Percentiles rank a stretch among this genome's conserved stretches.
These are phyloP conservation scores for Stylonectria norvegica DNA, from an alignment of 2,329 filamentous ascomycete genomes.

Conservation along the genomic window DNA sequence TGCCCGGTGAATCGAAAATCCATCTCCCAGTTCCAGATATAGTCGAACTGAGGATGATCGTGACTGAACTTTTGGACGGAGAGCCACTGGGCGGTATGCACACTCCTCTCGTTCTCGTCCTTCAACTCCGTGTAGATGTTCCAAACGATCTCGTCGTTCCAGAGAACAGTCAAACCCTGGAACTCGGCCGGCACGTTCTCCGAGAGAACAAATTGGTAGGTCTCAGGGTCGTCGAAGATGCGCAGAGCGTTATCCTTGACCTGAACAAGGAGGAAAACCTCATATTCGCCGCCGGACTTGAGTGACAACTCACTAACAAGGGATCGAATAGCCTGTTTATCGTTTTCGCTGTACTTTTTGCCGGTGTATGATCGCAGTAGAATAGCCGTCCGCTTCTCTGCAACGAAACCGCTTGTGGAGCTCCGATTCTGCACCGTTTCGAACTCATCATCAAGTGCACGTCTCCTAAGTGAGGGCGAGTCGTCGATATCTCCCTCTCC, in stretches of 20 bases:
- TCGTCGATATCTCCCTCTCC: not conserved
- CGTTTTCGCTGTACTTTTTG: slow-evolving; percentile 73
- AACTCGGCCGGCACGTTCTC: slow-evolving; percentile 68
- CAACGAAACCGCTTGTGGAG: slow-evolving; percentile 20
- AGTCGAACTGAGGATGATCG: slow-evolving; percentile 76
- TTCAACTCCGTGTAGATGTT: slow-evolving; percentile 74
- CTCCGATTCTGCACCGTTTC: slow-evolving; percentile 8
- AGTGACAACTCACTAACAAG: slow-evolving; percentile 75
- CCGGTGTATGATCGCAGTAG: slow-evolving; percentile 73
- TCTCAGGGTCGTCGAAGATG: slow-evolving; percentile 57
- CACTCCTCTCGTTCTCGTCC: slow-evolving; percentile 51
- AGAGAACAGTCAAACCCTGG: slow-evolving; percentile 66
- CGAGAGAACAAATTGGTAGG: slow-evolving; percentile 58
- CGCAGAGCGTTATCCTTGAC: slow-evolving; percentile 61
- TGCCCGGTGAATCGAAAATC: slow-evolving; percentile 77
- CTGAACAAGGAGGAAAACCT: slow-evolving; percentile 76
- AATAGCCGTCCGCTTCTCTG: slow-evolving; percentile 63
- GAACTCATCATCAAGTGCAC: slow-evolving; percentile 7
- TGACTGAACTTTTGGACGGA: slow-evolving; percentile 73
- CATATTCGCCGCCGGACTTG: slow-evolving; percentile 74
- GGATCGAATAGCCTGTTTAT: slow-evolving; percentile 73
- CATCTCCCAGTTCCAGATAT: slow-evolving; percentile 85
- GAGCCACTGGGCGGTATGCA: slow-evolving; percentile 65
- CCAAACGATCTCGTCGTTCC: slow-evolving; percentile 71
- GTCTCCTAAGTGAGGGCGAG: slow-evolving; percentile 10